Evolutionary conservation across 1,284 basidiomycete genomes (phyloP).

Genomic region (Ganoderma meredithae): DNA sequence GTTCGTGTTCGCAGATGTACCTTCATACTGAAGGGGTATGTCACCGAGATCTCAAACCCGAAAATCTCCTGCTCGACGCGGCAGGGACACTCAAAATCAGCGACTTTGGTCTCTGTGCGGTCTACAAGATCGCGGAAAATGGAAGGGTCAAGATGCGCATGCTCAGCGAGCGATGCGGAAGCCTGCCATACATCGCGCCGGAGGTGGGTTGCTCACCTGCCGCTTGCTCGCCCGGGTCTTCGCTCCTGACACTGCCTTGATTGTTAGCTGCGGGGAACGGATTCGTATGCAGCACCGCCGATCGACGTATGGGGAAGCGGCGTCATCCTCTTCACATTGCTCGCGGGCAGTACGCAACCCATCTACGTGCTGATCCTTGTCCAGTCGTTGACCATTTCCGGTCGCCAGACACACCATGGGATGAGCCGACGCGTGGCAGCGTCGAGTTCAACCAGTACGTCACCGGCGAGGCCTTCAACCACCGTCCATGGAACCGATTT

Average conservation of each 20-base stretch:
- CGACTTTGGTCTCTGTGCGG: conserved; percentile 94
- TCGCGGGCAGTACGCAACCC: conserved; percentile 84
- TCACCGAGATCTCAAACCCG: conserved; percentile 96
- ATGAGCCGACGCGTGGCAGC: conserved; percentile 85
- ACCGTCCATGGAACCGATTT: conserved; percentile 87
- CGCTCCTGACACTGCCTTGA: conserved; percentile 41
- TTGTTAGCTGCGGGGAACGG: conserved; percentile 39
- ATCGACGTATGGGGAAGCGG: conserved; percentile 97
- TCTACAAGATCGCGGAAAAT: conserved; percentile 90
- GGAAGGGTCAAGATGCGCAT: conserved; percentile 63
- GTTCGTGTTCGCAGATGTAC: conserved; percentile 60
- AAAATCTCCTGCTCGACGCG: conserved; percentile 88
- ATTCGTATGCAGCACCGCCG: conserved; percentile 87
- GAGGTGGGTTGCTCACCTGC: conserved; percentile 60
- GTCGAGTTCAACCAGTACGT: conserved; percentile 84
- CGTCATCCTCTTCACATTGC: conserved; percentile 93
- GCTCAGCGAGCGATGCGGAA: conserved; percentile 89
- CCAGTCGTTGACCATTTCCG: neutral
- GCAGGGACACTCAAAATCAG: conserved; percentile 89
- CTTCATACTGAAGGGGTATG: conserved; percentile 93
- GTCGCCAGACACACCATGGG: conserved; percentile 92
- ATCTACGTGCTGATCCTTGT: neutral
- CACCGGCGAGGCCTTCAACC: conserved; percentile 77
- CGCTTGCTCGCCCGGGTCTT: neutral
- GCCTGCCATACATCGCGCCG: conserved; percentile 94